Evolutionary conservation across 2,329 filamentous ascomycete species (phyloP).

Genomic region (Chalaropsis ovoidea): DNA sequence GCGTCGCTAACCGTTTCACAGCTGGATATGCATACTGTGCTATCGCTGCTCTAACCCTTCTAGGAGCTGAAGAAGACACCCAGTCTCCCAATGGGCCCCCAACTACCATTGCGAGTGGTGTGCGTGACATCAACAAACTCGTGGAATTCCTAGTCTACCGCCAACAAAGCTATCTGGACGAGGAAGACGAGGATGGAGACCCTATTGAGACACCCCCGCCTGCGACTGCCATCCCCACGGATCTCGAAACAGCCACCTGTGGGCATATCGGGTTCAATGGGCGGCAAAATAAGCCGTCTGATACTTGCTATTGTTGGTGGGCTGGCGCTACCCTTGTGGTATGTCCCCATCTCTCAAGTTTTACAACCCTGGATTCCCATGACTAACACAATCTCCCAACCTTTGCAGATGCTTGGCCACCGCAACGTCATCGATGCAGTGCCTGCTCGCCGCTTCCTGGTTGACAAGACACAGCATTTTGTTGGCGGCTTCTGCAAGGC

Average conservation of each 20-base stretch:
- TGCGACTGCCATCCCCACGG: constrained; percentile 16
- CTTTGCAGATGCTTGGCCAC: constrained; percentile 47
- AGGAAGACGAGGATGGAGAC: constrained; percentile 38
- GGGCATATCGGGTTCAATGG: constrained; percentile 73
- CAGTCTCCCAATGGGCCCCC: constrained; percentile 18
- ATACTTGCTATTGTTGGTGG: constrained; percentile 97
- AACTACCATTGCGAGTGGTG: constrained; percentile 30
- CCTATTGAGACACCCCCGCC: constrained; percentile 13
- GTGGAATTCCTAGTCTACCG: constrained; percentile 52
- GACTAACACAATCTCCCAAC: constrained; percentile 12
- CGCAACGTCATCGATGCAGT: constrained; percentile 47
- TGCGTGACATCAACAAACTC: constrained; percentile 32
- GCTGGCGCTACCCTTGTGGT: constrained; percentile 54
- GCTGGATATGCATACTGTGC: constrained; percentile 89
- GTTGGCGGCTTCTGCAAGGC: constrained; percentile 75
- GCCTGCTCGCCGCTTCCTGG: constrained; percentile 59
- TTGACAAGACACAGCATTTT: constrained; percentile 75
- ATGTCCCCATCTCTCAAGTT: constrained; percentile 35
- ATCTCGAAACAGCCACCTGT: constrained; percentile 14
- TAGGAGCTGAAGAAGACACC: constrained; percentile 40
- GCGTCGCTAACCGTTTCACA: constrained; percentile 31
- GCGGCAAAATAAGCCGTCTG: constrained; percentile 77
- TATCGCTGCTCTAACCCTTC: constrained; percentile 63
- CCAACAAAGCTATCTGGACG: constrained; percentile 51
- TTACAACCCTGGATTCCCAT: constrained; percentile 23